phyloP scores from a whole-genome alignment of 345 rosid species.

The Xanthoceras sorbifolium region DNA sequence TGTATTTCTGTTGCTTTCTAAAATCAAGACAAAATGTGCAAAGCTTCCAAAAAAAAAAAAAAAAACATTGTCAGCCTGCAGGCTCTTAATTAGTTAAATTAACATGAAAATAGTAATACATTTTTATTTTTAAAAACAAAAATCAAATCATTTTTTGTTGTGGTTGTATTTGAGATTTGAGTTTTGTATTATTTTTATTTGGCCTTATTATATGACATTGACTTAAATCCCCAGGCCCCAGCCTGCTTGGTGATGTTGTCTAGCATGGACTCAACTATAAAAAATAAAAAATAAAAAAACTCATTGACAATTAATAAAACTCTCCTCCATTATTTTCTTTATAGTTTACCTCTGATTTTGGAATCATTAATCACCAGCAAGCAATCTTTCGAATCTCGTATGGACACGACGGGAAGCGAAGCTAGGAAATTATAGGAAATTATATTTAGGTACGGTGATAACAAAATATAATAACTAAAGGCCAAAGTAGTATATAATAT shows the following conservation, averaged over 20 bases:
- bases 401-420: too few relatives aligned
- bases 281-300: background rate
- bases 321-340: background rate
- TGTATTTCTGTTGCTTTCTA: constrained; percentile 6
- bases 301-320: background rate
- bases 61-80: constrained; percentile 18
- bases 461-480: too few relatives aligned
- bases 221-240: background rate
- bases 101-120: constrained; percentile 16
- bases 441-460: too few relatives aligned
- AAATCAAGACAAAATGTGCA: background rate
- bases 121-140: background rate
- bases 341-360: constrained; percentile 7
- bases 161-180: constrained; percentile 7
- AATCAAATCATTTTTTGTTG: background rate
- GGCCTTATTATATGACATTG: background rate
- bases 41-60: constrained; percentile 3
- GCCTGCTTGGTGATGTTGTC: constrained; percentile 19
- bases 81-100: constrained; percentile 11
- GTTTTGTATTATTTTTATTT: constrained; percentile 1
- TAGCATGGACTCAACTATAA: background rate
- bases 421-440: too few relatives aligned
- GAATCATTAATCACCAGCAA: background rate
- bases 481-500: too few relatives aligned
- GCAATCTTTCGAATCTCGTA: background rate